Base-by-base conservation (phyloP, 208 protist species). In the Trypanosoma cruzi region DNA sequence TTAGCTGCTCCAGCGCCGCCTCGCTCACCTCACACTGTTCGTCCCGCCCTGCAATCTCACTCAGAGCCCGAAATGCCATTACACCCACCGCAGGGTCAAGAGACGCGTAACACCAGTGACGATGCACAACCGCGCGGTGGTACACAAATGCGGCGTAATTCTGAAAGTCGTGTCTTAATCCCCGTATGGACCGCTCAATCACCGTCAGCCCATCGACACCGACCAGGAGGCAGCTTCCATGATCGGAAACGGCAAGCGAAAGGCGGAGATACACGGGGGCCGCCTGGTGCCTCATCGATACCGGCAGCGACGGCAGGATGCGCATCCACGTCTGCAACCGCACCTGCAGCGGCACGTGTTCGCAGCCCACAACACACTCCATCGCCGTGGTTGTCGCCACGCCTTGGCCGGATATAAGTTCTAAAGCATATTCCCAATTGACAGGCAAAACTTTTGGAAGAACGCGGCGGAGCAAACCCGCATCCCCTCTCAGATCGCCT, bases 101-200 rank as follows among this genome's bases (percentile, higher is more conserved):
- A 20, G 22, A 24, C n/a, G 18, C 20, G 24, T 71, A n/a, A 44
- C 55, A 71, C 65, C 65, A 71, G 32, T 55, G 42, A 16, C 64
- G 65, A 44, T 71, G 65, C 32, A 71, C 34, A 28, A 56, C 31
- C 20, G 55, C 65, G 16, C 65, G 55, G 53, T 71, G 32, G n/a
- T 63, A 61, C 16, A 71, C 65, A 55, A 71, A 71, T 2, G 65
- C 53, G 34, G 65, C 54, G 55, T 71, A 71, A 31, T 63, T 71
- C 8, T 28, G 22, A 37, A 53, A 71, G 36, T 63, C 54, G 22
- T 20, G 34, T 29, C 55, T 32, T 20, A 71, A 40, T 8, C 65
- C 65, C 7, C 55, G 65, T 1, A 71, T 40, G 10, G 65, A 71
- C n/a, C 55, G 65, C 40, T 71, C 65, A 54, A 71, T 61, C 24